Base-by-base conservation (phyloP, 768 basidiomycete species). In the Boletus subparvulus region DNA sequence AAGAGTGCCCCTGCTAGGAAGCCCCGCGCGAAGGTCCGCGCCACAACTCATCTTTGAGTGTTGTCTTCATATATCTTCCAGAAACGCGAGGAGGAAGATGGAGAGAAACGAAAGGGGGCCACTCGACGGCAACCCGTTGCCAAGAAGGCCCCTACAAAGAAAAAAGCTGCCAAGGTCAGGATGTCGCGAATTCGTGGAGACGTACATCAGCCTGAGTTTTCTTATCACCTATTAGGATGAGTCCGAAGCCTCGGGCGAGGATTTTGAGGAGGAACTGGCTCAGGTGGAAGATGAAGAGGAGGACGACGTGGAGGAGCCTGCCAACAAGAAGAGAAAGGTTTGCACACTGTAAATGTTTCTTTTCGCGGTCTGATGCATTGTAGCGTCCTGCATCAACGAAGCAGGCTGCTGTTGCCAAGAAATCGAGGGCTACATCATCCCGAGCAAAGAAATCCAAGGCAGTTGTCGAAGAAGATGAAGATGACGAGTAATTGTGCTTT, bases 281-380 rank as follows among this genome's bases (percentile, higher is more conserved):
- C 79, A 71, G 2, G 72, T 77, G n/a, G 80, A 77, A 12, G 81
- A 79, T 6, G 79, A 78, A 1, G 80, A 78, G 14, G 80, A 82
- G 12, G 76, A 77, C 2, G 73, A 72, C 8, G 58, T 50, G 8
- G 76, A 75, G 10, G 69, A 69, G 61, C 70, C 69, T 19, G 54
- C 54, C 11, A 67, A 66, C 64, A 88, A 85, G 77, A 92, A 91
- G 74, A 85, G 87, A 74, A 88, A 90, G 84, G 88, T 85, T 63
- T 21, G 74, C 21, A 17, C 10, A 1, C 13, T 43, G 4, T 13
- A 9, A 35, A n/a, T 42, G 21, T 46, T 39, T 43, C 19, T 28
- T 30, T 46, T 37, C 37, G 4, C 43, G 33, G 11, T 54, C 55
- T 54, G 54, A 67, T 33, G 42, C 19, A 47, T 44, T 30, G 24